Conservation (phyloP, 2,329 filamentous ascomycete species). For the Xylaria sp. region DNA sequence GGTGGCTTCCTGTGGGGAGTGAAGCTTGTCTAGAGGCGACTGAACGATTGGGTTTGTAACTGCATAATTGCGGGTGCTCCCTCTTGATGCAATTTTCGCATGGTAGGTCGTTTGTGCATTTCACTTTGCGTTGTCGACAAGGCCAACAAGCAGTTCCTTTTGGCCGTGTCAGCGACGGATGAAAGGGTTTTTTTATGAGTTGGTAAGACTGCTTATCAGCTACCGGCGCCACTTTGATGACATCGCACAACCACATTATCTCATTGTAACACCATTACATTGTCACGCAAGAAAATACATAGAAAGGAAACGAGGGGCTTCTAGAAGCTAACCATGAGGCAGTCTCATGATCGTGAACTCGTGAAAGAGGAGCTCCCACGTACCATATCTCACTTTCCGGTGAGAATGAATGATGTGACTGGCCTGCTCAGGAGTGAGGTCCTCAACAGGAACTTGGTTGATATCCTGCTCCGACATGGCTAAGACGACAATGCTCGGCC, state of each 20-base stretch:
- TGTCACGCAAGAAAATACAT: not conserved
- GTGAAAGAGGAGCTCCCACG: conserved; percentile 44
- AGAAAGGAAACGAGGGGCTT: conserved; percentile 4
- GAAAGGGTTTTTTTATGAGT: conserved; percentile 25
- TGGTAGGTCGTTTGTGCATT: conserved; percentile 74
- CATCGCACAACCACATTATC: conserved; percentile 2
- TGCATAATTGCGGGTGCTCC: conserved; percentile 71
- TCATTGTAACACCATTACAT: not conserved
- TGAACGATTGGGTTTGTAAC: conserved; percentile 71
- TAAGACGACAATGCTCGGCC: conserved; percentile 29
- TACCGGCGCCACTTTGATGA: not conserved
- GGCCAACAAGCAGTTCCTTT: conserved; percentile 73
- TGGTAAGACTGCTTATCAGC: conserved; percentile 7
- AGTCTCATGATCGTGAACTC: conserved; percentile 1
- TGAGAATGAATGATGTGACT: conserved; percentile 75
- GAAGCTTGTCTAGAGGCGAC: conserved; percentile 51
- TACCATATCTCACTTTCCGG: conserved; percentile 75
- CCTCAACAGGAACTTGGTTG: conserved; percentile 59
- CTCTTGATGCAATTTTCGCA: conserved; percentile 75
- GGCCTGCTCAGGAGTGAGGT: conserved; percentile 72
- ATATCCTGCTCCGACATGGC: conserved; percentile 49
- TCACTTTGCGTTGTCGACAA: conserved; percentile 73
- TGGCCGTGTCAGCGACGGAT: conserved; percentile 37
- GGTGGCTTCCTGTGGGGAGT: conserved; percentile 43
- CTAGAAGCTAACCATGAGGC: conserved; percentile 15